Evolutionary conservation across 2,329 filamentous ascomycete genomes (phyloP).

Genomic region (Pseudogymnoascus sp.): DNA sequence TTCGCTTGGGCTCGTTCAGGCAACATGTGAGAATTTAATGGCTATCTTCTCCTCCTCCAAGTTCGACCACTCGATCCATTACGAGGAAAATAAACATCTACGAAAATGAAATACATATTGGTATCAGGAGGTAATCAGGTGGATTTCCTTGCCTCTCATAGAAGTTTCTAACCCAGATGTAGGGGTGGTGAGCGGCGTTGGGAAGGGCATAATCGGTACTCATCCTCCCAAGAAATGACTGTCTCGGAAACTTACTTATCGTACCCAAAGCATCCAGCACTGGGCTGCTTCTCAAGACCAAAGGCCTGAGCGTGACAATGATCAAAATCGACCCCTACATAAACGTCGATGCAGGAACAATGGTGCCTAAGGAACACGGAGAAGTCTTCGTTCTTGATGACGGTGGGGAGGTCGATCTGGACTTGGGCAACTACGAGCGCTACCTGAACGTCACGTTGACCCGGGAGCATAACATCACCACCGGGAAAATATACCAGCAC

Average conservation of each 20-base stretch:
- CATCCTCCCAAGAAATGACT: slow-evolving; percentile 12
- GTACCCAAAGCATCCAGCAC: slow-evolving; percentile 54
- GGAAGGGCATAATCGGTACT: slow-evolving; percentile 61
- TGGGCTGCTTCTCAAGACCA: slow-evolving; percentile 70
- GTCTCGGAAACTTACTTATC: slow-evolving; percentile 19
- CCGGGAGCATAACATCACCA: slow-evolving; percentile 91
- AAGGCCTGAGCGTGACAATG: slow-evolving; percentile 64
- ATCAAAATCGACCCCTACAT: slow-evolving; percentile 70
- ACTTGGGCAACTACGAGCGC: slow-evolving; percentile 69
- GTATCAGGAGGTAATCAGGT: slow-evolving; percentile 59
- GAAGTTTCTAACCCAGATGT: background rate
- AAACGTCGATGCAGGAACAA: slow-evolving; percentile 67
- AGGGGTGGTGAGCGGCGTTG: slow-evolving; percentile 49
- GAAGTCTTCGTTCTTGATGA: slow-evolving; percentile 85
- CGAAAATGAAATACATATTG: slow-evolving; percentile 72
- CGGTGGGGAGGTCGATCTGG: slow-evolving; percentile 69
- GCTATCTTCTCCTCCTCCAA: background rate
- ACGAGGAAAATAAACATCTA: slow-evolving; percentile 23
- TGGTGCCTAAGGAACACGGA: slow-evolving; percentile 68
- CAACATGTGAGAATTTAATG: background rate
- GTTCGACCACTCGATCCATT: background rate
- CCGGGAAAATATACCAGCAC: slow-evolving; percentile 88
- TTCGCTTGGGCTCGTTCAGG: background rate
- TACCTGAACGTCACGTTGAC: slow-evolving; percentile 78
- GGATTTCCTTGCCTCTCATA: background rate